Evolutionary conservation across 495 filamentous ascomycete species (phyloP).

Genomic region (Talaromyces thailandensis): DNA sequence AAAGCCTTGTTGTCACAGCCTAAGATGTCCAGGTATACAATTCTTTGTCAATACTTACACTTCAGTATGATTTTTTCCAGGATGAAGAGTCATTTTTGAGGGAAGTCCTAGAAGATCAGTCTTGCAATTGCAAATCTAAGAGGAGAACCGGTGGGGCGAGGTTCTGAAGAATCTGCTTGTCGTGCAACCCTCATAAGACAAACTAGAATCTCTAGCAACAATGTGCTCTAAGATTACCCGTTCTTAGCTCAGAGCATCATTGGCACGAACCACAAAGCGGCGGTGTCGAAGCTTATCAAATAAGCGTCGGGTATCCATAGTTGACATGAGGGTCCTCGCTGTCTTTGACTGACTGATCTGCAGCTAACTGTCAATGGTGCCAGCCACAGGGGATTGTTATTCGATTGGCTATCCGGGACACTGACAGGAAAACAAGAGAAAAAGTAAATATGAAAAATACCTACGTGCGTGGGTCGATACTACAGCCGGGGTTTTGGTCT

Average conservation of each 20-base stretch:
- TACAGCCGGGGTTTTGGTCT: background rate
- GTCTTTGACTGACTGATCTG: background rate
- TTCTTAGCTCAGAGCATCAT: background rate
- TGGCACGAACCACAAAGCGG: background rate
- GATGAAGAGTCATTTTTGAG: background rate
- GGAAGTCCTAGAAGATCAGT: background rate
- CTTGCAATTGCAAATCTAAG: background rate
- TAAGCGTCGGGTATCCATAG: background rate
- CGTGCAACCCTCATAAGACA: background rate
- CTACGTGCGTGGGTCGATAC: background rate
- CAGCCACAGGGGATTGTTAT: background rate
- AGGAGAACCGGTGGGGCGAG: background rate
- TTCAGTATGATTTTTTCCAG: background rate
- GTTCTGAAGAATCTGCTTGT: background rate
- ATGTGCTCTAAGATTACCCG: background rate
- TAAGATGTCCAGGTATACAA: background rate
- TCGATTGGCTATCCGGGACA: background rate
- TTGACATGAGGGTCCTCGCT: background rate
- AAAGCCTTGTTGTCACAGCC: background rate
- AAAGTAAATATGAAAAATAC: background rate
- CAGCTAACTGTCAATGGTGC: conserved; percentile 1
- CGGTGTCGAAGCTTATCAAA: conserved; percentile 5
- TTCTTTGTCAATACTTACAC: background rate
- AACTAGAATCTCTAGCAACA: background rate
- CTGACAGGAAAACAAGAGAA: background rate